Evolutionary conservation across 148 eudicot genomes (phyloP).

Genomic region (Rhododendron williamsianum): DNA sequence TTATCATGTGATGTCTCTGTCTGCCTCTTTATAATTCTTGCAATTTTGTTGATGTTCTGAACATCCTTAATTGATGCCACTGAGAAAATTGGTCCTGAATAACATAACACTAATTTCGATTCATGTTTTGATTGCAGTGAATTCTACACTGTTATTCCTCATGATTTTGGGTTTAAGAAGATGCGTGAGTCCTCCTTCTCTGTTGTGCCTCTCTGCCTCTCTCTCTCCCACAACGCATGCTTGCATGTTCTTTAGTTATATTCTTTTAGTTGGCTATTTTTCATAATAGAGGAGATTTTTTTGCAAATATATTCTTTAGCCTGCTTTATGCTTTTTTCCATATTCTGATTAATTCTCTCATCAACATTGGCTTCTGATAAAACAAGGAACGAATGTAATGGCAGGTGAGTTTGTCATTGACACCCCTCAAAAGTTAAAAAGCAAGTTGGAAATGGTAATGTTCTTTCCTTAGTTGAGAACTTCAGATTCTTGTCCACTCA

Average conservation of each 20-base stretch:
- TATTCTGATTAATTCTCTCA: not conserved
- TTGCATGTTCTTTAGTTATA: slow-evolving; percentile 4
- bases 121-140: slow-evolving; percentile 49
- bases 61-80: not conserved
- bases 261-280: not conserved
- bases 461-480: slow-evolving; percentile 4
- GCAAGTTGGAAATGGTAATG: slow-evolving; percentile 85
- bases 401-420: slow-evolving; percentile 95
- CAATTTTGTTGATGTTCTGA: not conserved
- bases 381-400: slow-evolving; percentile 15
- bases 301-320: not conserved
- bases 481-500: not conserved
- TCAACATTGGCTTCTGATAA: not conserved
- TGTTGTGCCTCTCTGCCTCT: not conserved
- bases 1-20: not conserved
- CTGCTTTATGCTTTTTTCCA: not conserved
- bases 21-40: not conserved
- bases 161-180: slow-evolving; percentile 92
- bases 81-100: slow-evolving; percentile 3
- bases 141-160: slow-evolving; percentile 90
- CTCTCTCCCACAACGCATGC: not conserved
- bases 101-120: not conserved
- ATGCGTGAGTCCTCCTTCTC: slow-evolving; percentile 64
- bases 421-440: slow-evolving; percentile 87
- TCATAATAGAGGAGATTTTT: not conserved